Evolutionary conservation across 2,329 filamentous ascomycete genomes (phyloP).

Genomic region (Pseudocercospora musae): DNA sequence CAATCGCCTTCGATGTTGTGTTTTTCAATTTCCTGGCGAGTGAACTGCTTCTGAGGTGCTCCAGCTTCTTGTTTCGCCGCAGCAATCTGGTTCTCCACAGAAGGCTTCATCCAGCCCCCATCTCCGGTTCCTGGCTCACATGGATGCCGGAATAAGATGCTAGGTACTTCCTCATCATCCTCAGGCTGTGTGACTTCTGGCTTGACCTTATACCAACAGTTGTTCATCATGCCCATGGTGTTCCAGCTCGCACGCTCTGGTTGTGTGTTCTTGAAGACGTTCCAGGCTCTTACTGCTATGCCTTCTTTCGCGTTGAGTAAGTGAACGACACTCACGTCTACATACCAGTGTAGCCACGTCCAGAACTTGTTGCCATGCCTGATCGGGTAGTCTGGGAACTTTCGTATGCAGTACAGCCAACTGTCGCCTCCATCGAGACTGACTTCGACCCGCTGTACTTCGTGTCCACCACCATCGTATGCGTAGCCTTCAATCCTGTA

Average conservation of each 20-base stretch:
- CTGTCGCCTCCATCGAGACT: conserved; percentile 47
- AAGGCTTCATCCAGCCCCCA: conserved; percentile 53
- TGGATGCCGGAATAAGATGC: conserved; percentile 48
- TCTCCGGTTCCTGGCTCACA: conserved; percentile 43
- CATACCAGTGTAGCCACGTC: conserved; percentile 54
- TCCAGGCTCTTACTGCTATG: conserved; percentile 48
- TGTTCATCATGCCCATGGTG: conserved; percentile 56
- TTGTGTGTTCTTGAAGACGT: conserved; percentile 53
- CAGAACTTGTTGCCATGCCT: conserved; percentile 54
- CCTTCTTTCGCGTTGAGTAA: conserved; percentile 41
- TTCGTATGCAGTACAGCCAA: conserved; percentile 51
- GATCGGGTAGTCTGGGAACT: conserved; percentile 49
- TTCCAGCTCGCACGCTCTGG: conserved; percentile 49
- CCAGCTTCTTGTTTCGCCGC: conserved; percentile 45
- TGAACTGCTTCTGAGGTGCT: conserved; percentile 51
- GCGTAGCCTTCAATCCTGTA: conserved; percentile 50
- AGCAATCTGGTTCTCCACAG: conserved; percentile 45
- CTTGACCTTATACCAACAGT: conserved; percentile 49
- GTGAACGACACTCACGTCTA: conserved; percentile 48
- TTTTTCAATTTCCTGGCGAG: conserved; percentile 53
- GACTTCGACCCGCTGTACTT: conserved; percentile 51
- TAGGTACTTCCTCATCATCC: conserved; percentile 29
- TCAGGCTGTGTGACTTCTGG: conserved; percentile 38
- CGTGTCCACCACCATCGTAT: conserved; percentile 51
- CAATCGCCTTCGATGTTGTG: conserved; percentile 49